A percentile compares a stretch with the other conserved stretches of the same genome.
phyloP scores from a whole-genome alignment of 2,329 filamentous ascomycete species.

The Penicillium sp. region DNA sequence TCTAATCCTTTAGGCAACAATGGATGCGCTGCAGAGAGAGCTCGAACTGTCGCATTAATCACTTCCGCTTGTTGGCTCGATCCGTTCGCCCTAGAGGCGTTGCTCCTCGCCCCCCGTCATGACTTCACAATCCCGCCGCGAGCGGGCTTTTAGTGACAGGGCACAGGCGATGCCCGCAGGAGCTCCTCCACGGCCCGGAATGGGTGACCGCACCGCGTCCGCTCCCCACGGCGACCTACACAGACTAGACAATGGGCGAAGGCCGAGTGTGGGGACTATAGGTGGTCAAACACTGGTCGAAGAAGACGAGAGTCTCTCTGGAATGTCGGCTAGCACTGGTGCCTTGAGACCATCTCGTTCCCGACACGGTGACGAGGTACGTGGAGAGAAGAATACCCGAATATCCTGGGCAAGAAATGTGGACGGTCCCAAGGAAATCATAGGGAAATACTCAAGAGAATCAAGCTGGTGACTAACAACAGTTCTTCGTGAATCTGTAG shows the following conservation, averaged over 20 bases:
- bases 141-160: conserved; percentile 34
- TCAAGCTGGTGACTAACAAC: conserved; percentile 12
- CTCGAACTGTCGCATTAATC: conserved; percentile 30
- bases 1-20: conserved; percentile 26
- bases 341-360: conserved; percentile 12
- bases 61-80: conserved; percentile 18
- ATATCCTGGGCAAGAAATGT: neutral
- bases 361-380: conserved; percentile 27
- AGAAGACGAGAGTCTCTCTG: conserved; percentile 27
- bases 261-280: conserved; percentile 17
- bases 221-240: conserved; percentile 33
- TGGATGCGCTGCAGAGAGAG: conserved; percentile 32
- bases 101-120: conserved; percentile 18
- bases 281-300: conserved; percentile 27
- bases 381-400: conserved; percentile 1
- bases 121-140: conserved; percentile 28
- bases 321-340: conserved; percentile 10
- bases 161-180: conserved; percentile 22
- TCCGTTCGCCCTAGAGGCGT: conserved; percentile 10
- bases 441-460: neutral
- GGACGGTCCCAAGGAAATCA: neutral
- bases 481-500: conserved; percentile 9
- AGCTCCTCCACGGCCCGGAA: conserved; percentile 30
- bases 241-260: conserved; percentile 25
- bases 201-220: conserved; percentile 36